phyloP scores from a whole-genome alignment of 2,329 filamentous ascomycete genomes.

The Fusarium solani-melongenae region DNA sequence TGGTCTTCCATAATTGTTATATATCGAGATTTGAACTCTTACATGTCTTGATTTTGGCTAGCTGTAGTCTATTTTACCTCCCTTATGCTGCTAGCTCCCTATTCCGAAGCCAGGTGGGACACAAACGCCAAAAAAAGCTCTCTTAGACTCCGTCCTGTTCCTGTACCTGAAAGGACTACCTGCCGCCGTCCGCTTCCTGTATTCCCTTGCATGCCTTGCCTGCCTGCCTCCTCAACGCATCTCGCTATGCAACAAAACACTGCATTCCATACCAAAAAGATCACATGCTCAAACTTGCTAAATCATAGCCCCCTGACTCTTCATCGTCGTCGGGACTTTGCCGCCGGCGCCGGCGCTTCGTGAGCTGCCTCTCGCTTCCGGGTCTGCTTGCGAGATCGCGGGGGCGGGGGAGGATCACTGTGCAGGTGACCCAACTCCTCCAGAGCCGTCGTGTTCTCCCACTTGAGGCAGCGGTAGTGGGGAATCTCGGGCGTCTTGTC shows the following conservation, averaged over 20 bases:
- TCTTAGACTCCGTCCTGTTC: conserved; percentile 32
- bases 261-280: not conserved
- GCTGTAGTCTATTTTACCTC: conserved; percentile 33
- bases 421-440: conserved; percentile 69
- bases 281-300: not conserved
- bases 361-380: conserved; percentile 61
- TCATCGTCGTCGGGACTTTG: conserved; percentile 47
- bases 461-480: conserved; percentile 62
- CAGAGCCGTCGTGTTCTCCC: conserved; percentile 67
- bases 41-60: conserved; percentile 9
- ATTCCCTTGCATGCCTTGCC: conserved; percentile 6
- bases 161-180: conserved; percentile 19
- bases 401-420: conserved; percentile 64
- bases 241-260: conserved; percentile 15
- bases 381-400: conserved; percentile 61
- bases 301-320: not conserved
- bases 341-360: conserved; percentile 44
- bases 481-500: conserved; percentile 60
- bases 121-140: conserved; percentile 38
- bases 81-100: conserved; percentile 28
- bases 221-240: conserved; percentile 5
- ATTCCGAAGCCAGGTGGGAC: conserved; percentile 21
- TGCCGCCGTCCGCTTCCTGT: conserved; percentile 5
- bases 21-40: conserved; percentile 1
- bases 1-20: not conserved